Conservation (phyloP, 768 basidiomycete genomes). For the Mycena rebaudengoi region DNA sequence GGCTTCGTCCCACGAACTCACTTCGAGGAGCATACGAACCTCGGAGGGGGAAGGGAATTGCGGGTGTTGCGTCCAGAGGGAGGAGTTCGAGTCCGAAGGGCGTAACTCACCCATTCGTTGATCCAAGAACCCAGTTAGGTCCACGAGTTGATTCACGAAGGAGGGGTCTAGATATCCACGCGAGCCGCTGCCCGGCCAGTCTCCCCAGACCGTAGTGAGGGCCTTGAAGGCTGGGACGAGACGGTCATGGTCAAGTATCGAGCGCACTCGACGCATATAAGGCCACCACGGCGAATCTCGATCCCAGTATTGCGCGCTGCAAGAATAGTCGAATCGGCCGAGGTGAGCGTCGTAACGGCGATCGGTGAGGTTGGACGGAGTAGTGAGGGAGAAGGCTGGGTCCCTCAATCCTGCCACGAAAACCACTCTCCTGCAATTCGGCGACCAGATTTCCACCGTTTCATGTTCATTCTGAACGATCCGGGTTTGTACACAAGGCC, state of each 20-base stretch:
- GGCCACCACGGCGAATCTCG: background rate
- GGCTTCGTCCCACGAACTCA: background rate
- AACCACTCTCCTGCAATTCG: background rate
- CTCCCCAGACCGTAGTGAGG: background rate
- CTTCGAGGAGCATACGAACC: background rate
- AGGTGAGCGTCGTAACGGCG: background rate
- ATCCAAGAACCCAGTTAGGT: background rate
- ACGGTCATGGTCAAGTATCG: background rate
- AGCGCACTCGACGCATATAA: background rate
- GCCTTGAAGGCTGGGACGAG: background rate
- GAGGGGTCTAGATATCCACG: background rate
- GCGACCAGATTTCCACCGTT: constrained; percentile 4
- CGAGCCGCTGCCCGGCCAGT: background rate
- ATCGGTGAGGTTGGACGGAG: background rate
- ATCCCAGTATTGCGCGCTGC: background rate
- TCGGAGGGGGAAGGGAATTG: background rate
- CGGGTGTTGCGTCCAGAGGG: background rate
- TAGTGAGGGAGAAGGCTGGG: background rate
- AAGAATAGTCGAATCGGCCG: background rate
- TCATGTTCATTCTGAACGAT: background rate
- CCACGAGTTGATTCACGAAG: background rate
- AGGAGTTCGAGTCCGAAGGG: background rate
- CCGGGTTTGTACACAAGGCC: too few species aligned
- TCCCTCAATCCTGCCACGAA: background rate
- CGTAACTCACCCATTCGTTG: background rate